Conservation (phyloP, 768 basidiomycete species). For the Amanita brunnescens region DNA sequence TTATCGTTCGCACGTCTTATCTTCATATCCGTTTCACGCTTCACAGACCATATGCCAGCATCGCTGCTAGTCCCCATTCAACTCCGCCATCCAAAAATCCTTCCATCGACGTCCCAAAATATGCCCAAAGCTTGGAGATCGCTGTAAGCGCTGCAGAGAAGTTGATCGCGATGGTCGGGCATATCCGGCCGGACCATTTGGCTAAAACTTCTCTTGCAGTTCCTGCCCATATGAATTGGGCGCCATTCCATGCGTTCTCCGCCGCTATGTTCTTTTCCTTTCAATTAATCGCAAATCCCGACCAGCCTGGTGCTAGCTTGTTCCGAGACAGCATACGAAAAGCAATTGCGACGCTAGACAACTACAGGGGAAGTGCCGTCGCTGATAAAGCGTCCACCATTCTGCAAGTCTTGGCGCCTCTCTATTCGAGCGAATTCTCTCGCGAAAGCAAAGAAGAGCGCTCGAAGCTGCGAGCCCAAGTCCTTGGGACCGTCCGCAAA, state of each 20-base stretch:
- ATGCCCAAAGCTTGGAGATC: conserved; percentile 57
- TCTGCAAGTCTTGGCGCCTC: conserved; percentile 58
- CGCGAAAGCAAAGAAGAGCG: conserved; percentile 38
- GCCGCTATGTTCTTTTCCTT: conserved; percentile 92
- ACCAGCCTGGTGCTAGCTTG: conserved; percentile 67
- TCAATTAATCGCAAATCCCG: conserved; percentile 73
- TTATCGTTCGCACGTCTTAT: conserved; percentile 69
- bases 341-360: conserved; percentile 56
- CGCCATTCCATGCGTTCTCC: conserved; percentile 76
- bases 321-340: conserved; percentile 72
- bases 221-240: conserved; percentile 79
- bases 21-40: conserved; percentile 81
- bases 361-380: conserved; percentile 53
- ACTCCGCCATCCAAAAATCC: conserved; percentile 18
- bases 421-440: conserved; percentile 62
- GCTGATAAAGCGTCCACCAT: conserved; percentile 73
- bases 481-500: conserved; percentile 61
- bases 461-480: conserved; percentile 51
- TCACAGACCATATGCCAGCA: conserved; percentile 65
- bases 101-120: conserved; percentile 31
- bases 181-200: conserved; percentile 69
- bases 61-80: conserved; percentile 19
- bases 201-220: conserved; percentile 61
- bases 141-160: conserved; percentile 73
- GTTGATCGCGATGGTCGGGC: conserved; percentile 68